These are phyloP conservation scores for Dryadomyces sulphureus DNA, from an alignment of 2,329 filamentous ascomycete species.

Conservation along the genomic window DNA sequence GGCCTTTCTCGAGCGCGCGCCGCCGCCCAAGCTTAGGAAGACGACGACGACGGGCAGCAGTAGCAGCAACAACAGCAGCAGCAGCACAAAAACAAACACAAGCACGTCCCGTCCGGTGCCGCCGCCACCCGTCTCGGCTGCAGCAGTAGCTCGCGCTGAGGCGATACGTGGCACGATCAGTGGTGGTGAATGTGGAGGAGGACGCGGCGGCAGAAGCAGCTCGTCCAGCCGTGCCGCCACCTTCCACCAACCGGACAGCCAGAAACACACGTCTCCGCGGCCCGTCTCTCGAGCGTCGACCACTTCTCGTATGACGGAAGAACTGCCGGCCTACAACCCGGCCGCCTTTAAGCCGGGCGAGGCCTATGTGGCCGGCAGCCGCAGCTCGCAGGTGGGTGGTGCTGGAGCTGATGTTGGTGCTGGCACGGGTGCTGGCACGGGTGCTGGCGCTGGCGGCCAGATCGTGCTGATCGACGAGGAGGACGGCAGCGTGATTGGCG, in stretches of 20 bases:
- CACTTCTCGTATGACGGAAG: slow-evolving; percentile 28
- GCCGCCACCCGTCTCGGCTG: slow-evolving; percentile 4
- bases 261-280: neutral
- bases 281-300: slow-evolving; percentile 13
- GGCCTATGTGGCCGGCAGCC: slow-evolving; percentile 53
- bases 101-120: neutral
- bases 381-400: slow-evolving; percentile 44
- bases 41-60: slow-evolving; percentile 5
- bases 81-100: neutral
- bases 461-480: slow-evolving; percentile 93
- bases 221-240: neutral
- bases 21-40: slow-evolving; percentile 33
- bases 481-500: slow-evolving; percentile 87
- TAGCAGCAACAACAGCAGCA: slow-evolving; percentile 2
- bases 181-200: neutral
- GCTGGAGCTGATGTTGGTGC: too few relatives aligned
- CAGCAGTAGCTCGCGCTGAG: slow-evolving; percentile 11
- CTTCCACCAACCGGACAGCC: neutral
- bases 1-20: slow-evolving; percentile 76
- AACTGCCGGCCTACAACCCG: slow-evolving; percentile 60
- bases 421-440: too few relatives aligned
- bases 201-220: too few relatives aligned
- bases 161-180: too few relatives aligned
- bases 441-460: too few relatives aligned
- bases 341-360: slow-evolving; percentile 66